Evolutionary conservation across 345 rosid genomes (phyloP), one percentile per base, ranked within the genome.

Genomic region (Anastatica hierochuntica): DNA sequence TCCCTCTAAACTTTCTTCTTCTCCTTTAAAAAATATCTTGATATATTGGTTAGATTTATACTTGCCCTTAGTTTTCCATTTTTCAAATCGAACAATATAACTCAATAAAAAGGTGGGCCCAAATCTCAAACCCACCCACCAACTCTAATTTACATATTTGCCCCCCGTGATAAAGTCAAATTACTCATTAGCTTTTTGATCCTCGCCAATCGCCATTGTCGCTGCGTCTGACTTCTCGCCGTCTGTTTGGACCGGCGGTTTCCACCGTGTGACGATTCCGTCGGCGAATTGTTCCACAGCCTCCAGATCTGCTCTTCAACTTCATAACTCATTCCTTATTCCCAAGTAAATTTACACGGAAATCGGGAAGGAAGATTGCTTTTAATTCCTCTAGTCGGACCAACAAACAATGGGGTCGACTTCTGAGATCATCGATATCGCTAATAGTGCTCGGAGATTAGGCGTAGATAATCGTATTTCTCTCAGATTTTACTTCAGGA

Each of bases 401-500:
- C 60, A 52, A 63, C 24, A 24, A 24, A 7, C 37, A 41, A 81
- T 88, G 98, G 79, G 76, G 62, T 72, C 87, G 15, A 71, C 85
- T 37, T 51, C 72, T 9, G 90, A 65, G 56, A 67, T 61, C 36
- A 78, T 88, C 60, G 79, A 88, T 75, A 81, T 92, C 49, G 74
- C 88, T 5, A 85, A 86, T 13, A 77, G 71, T 61, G 80, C 96
- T 20, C 88, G 67, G 65, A 74, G 77, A 47, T 68, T 83, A 15
- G 82, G 84, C 48, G 95, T 88, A 9, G 98, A 92, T 24, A 77
- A 92, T 73, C 83, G 86, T 41, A 84, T 87, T 56, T 56, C 95
- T 49, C 86, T 92, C 43, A 78, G 67, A n/a, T 81, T 68, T 76
- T 92, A 92, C 68, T 72, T 53, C 48, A 80, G 98, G 64, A 88